Evolutionary conservation across 164 flowering plant genomes (phyloP).

Genomic region (Hamamelis virginiana): DNA sequence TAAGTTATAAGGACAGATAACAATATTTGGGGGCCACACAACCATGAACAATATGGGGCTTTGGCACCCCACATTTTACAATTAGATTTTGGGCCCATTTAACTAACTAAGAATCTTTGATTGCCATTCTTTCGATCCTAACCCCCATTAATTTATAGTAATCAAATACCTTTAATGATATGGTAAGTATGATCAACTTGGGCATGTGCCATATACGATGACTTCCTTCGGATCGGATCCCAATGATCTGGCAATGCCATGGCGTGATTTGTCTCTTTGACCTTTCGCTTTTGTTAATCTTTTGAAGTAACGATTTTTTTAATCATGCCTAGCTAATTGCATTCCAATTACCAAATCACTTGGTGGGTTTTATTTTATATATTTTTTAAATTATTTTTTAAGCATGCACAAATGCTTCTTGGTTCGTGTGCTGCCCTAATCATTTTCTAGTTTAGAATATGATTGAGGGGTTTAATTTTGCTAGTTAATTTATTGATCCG

Average conservation of each 20-base stretch:
- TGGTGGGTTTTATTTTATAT: too few species aligned
- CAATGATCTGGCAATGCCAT: constrained; percentile 21
- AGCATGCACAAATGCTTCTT: background rate
- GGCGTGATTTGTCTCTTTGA: constrained; percentile 2
- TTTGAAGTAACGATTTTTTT: background rate
- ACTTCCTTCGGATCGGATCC: constrained; percentile 1
- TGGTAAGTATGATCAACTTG: constrained; percentile 7
- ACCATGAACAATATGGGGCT: background rate
- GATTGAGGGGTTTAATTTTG: too few species aligned
- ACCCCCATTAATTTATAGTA: background rate
- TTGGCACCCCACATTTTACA: too few species aligned
- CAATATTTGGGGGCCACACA: background rate
- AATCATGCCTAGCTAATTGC: background rate
- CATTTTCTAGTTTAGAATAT: too few species aligned
- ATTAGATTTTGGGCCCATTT: too few species aligned
- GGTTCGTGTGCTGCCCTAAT: background rate
- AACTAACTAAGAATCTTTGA: too few species aligned
- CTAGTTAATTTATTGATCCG: too few species aligned
- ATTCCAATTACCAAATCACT: background rate
- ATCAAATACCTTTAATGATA: background rate
- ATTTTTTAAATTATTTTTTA: too few species aligned
- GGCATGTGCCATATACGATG: constrained; percentile 14
- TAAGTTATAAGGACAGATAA: too few species aligned
- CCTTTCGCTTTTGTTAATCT: background rate
- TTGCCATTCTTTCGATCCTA: background rate